phyloP scores from a whole-genome alignment of 768 basidiomycete genomes.

The Phlegmacium glaucopus region DNA sequence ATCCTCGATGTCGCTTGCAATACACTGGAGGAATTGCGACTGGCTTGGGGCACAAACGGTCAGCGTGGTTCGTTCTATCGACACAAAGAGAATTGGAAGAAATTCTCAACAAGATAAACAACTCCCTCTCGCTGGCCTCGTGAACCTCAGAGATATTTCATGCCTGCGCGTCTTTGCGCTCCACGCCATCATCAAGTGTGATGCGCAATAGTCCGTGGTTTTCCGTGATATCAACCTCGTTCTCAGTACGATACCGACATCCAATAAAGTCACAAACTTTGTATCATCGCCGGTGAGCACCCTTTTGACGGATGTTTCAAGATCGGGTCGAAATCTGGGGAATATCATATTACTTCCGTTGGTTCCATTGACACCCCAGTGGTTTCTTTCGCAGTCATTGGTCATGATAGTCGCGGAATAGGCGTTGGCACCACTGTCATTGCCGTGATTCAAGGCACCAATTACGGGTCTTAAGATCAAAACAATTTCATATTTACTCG shows the following conservation, averaged over 20 bases:
- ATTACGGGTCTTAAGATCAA: too few species aligned
- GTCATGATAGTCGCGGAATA: too few species aligned
- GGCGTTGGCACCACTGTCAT: too few species aligned
- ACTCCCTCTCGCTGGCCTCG: not conserved
- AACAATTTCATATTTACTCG: too few species aligned
- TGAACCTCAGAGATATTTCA: not conserved
- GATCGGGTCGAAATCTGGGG: too few species aligned
- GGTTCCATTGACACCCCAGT: too few species aligned
- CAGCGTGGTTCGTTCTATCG: not conserved
- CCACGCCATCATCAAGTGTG: not conserved
- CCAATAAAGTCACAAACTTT: not conserved
- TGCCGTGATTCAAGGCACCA: too few species aligned
- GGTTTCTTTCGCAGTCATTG: too few species aligned
- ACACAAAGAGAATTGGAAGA: not conserved
- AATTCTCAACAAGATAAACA: not conserved
- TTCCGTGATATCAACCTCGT: not conserved
- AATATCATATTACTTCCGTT: too few species aligned
- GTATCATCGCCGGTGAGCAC: too few species aligned
- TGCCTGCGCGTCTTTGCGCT: not conserved
- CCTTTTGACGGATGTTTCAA: too few species aligned
- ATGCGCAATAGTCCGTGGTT: not conserved
- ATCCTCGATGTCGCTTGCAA: slow-evolving; percentile 6
- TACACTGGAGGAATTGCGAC: slow-evolving; percentile 6
- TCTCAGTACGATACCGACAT: not conserved
- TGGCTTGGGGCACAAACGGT: not conserved